phyloP scores from a whole-genome alignment of 2,329 filamentous ascomycete species.

The Penicillium hordei region DNA sequence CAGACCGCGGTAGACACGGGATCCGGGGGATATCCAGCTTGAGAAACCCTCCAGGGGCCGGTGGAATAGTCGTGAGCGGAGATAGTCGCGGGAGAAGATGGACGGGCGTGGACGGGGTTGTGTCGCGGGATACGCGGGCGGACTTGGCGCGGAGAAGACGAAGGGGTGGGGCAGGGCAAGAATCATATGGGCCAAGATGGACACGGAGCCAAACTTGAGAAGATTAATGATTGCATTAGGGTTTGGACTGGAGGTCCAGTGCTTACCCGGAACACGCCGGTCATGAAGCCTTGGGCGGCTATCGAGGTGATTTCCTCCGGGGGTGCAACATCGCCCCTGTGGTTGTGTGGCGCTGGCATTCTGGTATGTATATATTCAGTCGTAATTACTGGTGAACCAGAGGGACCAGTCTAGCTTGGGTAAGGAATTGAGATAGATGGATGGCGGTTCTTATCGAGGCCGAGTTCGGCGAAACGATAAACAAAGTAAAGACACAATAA shows the following conservation, averaged over 20 bases:
- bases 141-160: constrained; percentile 36
- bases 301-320: constrained; percentile 44
- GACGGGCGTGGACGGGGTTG: constrained; percentile 25
- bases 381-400: neutral
- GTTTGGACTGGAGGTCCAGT: neutral
- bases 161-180: constrained; percentile 46
- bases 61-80: constrained; percentile 37
- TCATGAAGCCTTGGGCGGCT: constrained; percentile 45
- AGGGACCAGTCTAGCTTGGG: neutral
- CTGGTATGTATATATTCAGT: constrained; percentile 5
- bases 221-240: constrained; percentile 3
- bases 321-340: constrained; percentile 42
- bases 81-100: constrained; percentile 31
- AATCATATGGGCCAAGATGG: constrained; percentile 48
- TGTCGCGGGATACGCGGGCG: constrained; percentile 25
- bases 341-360: constrained; percentile 46
- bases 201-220: constrained; percentile 46
- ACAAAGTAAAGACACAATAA: neutral
- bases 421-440: neutral
- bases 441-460: constrained; percentile 6
- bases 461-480: constrained; percentile 6
- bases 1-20: constrained; percentile 48
- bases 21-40: constrained; percentile 45
- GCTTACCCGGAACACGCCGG: constrained; percentile 45
- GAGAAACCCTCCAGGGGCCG: constrained; percentile 51